These are phyloP conservation scores for Ganoderma meredithae DNA, from an alignment of 1,284 basidiomycete species.

Conservation along the genomic window DNA sequence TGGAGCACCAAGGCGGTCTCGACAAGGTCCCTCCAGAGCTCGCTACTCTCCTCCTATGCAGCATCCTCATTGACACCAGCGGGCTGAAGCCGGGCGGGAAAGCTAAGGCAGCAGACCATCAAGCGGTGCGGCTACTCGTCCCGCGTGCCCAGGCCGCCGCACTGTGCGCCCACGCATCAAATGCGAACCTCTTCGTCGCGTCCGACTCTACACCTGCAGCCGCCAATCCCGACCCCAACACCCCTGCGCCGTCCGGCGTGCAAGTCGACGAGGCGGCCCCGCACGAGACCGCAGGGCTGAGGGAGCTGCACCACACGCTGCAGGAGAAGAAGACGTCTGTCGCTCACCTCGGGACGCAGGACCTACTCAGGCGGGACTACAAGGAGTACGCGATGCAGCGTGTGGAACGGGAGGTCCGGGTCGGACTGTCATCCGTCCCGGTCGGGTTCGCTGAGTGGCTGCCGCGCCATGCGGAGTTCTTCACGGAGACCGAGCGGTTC, in stretches of 20 bases:
- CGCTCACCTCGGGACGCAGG: slow-evolving; percentile 70
- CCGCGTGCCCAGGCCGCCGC: slow-evolving; percentile 13
- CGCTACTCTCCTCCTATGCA: slow-evolving; percentile 80
- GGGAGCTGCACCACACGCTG: slow-evolving; percentile 60
- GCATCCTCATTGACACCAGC: slow-evolving; percentile 85
- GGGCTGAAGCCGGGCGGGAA: slow-evolving; percentile 83
- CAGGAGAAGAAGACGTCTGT: slow-evolving; percentile 73
- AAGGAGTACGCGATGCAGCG: slow-evolving; percentile 79
- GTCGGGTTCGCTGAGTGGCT: slow-evolving; percentile 65
- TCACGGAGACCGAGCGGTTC: slow-evolving; percentile 62
- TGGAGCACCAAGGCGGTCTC: slow-evolving; percentile 38
- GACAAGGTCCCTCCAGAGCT: slow-evolving; percentile 61
- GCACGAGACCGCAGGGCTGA: slow-evolving; percentile 50
- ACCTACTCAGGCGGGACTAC: slow-evolving; percentile 91
- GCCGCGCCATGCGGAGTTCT: slow-evolving; percentile 49
- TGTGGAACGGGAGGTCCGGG: slow-evolving; percentile 46
- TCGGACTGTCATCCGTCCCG: slow-evolving; percentile 86
- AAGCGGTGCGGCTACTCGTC: slow-evolving; percentile 47
- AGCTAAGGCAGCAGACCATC: slow-evolving; percentile 61
- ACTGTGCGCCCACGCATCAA: neutral
- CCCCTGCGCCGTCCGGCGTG: neutral
- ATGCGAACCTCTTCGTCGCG: neutral
- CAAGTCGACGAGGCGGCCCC: slow-evolving; percentile 15
- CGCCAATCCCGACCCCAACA: neutral
- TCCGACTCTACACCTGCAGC: neutral